Evolutionary conservation across 805 yeast species (phyloP).

Genomic region (Ascoidea tarda): DNA sequence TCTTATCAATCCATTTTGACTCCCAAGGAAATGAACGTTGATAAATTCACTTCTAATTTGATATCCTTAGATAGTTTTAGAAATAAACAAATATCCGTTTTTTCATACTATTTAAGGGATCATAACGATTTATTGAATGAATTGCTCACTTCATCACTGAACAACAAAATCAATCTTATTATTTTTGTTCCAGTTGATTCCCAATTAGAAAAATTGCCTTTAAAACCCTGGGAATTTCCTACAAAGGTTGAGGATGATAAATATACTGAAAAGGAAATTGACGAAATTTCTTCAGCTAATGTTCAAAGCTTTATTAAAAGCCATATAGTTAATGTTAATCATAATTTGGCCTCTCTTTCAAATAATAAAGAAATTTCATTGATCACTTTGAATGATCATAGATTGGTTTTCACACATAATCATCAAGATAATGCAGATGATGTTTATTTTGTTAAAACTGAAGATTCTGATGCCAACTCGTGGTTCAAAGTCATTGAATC

Average conservation of each 20-base stretch:
- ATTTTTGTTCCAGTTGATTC: slow-evolving; percentile 61
- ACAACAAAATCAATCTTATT: slow-evolving; percentile 25
- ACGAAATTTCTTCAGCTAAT: slow-evolving; percentile 34
- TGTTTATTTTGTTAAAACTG: not conserved
- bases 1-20: not conserved
- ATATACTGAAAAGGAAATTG: slow-evolving; percentile 27
- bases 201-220: slow-evolving; percentile 34
- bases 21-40: not conserved
- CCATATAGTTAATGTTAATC: slow-evolving; percentile 34
- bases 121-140: slow-evolving; percentile 31
- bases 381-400: too few species aligned
- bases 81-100: slow-evolving; percentile 34
- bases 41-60: not conserved
- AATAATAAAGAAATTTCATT: not conserved
- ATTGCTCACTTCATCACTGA: slow-evolving; percentile 23
- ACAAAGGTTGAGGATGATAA: slow-evolving; percentile 22
- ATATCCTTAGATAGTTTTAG: not conserved
- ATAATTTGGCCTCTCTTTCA: not conserved
- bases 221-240: slow-evolving; percentile 83
- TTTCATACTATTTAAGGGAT: slow-evolving; percentile 61
- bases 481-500: slow-evolving; percentile 1
- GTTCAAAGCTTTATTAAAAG: slow-evolving; percentile 42
- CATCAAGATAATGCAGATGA: not conserved
- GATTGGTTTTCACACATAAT: too few species aligned
- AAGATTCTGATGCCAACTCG: not conserved